A percentile compares a stretch with the other conserved stretches of the same genome.
Evolutionary conservation across 2,329 filamentous ascomycete genomes (phyloP).

Genomic region (Xylaria sp.): DNA sequence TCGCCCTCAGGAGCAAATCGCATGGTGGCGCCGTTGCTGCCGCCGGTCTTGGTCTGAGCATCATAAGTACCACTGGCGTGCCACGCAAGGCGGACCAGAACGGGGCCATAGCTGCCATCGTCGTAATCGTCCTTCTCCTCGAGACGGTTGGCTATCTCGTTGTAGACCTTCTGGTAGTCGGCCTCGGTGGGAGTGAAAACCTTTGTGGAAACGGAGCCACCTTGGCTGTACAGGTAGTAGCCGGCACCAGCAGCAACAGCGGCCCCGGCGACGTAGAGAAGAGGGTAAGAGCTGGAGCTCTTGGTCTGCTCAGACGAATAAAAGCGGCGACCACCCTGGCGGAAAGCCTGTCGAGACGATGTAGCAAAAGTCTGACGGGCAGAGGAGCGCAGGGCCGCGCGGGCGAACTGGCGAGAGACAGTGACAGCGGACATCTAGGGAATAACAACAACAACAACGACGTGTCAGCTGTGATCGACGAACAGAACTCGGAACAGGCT

Average conservation of each 20-base stretch:
- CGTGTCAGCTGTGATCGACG: slow-evolving; percentile 11
- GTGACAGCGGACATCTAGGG: slow-evolving; percentile 54
- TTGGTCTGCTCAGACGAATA: slow-evolving; percentile 75
- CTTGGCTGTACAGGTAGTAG: slow-evolving; percentile 68
- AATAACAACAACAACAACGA: too few relatives aligned
- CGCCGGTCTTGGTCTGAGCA: slow-evolving; percentile 83
- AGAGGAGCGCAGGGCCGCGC: slow-evolving; percentile 63
- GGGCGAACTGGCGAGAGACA: slow-evolving; percentile 57
- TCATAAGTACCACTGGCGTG: slow-evolving; percentile 94
- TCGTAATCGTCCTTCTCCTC: slow-evolving; percentile 95
- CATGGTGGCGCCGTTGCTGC: slow-evolving; percentile 97
- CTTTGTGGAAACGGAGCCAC: slow-evolving; percentile 52
- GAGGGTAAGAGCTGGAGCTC: slow-evolving; percentile 52
- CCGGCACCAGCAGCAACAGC: slow-evolving; percentile 67
- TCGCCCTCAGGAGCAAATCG: slow-evolving; percentile 86
- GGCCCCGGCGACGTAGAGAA: slow-evolving; percentile 64
- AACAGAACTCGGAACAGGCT: too few relatives aligned
- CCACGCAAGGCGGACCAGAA: slow-evolving; percentile 90
- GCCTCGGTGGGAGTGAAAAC: slow-evolving; percentile 76
- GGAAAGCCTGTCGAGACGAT: slow-evolving; percentile 70
- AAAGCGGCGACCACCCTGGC: slow-evolving; percentile 75
- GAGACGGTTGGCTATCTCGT: slow-evolving; percentile 78
- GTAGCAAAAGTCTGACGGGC: slow-evolving; percentile 65
- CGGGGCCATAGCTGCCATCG: slow-evolving; percentile 93
- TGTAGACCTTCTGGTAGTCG: slow-evolving; percentile 96